Percentiles rank a stretch among this genome's conserved stretches.
Evolutionary conservation across 345 rosid species (phyloP).

Genomic region (Excoecaria cochinchinensis): DNA sequence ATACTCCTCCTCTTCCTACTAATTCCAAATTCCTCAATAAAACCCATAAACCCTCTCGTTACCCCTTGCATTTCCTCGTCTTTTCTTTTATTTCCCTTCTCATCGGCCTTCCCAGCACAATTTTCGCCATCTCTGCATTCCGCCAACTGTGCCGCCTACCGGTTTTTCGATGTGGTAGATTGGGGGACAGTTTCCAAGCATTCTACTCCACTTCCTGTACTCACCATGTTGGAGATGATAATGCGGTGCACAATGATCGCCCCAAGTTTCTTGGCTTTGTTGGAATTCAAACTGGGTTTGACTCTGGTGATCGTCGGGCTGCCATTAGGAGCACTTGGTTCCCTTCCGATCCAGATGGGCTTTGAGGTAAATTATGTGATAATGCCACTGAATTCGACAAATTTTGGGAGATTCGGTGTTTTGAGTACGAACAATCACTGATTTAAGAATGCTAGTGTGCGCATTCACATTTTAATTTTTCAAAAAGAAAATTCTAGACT

Average conservation of each 20-base stretch:
- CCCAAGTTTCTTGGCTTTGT: slow-evolving; percentile 72
- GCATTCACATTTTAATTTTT: too few relatives aligned
- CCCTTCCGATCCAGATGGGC: slow-evolving; percentile 69
- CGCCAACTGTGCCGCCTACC: slow-evolving; percentile 34
- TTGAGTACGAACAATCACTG: neutral
- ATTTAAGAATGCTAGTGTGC: too few relatives aligned
- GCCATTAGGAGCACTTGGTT: slow-evolving; percentile 71
- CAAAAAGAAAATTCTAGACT: too few relatives aligned
- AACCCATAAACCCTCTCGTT: slow-evolving; percentile 40
- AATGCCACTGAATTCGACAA: neutral
- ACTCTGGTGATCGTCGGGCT: slow-evolving; percentile 50
- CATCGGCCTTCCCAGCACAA: slow-evolving; percentile 60
- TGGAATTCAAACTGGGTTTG: slow-evolving; percentile 77
- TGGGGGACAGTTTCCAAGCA: slow-evolving; percentile 54
- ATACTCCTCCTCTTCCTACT: too few relatives aligned
- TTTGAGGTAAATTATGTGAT: slow-evolving; percentile 42
- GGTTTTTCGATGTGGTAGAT: slow-evolving; percentile 56
- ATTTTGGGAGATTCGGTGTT: too few relatives aligned
- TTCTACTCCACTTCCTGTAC: slow-evolving; percentile 35
- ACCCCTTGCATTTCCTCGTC: slow-evolving; percentile 40
- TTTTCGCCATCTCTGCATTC: slow-evolving; percentile 53
- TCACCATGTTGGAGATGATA: slow-evolving; percentile 35
- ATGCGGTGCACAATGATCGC: slow-evolving; percentile 44
- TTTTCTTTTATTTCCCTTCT: slow-evolving; percentile 54
- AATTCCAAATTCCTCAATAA: slow-evolving; percentile 49